Evolutionary conservation across 306 rosid genomes (phyloP), one percentile per base, ranked within the genome.

Genomic region (Echinosophora koreensis): DNA sequence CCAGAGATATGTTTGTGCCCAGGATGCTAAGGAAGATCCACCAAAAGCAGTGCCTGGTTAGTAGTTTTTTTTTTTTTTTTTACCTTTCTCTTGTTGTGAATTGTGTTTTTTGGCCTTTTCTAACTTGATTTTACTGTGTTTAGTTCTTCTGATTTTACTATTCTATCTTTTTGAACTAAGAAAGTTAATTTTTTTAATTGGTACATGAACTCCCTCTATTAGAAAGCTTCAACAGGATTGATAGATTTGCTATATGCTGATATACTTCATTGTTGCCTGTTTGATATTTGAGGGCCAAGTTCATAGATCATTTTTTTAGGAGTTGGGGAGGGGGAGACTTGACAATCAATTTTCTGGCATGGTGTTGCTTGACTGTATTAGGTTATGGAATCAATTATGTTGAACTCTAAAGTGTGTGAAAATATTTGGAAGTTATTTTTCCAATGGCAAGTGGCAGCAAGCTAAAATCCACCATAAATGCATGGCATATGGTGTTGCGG

Each of bases 1-100:
- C 18, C 97, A 92, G 83, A 73, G 96, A n/a, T 95, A 95, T 80
- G 88, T 83, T 44, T 86, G 73, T 41, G 90, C 90, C 1, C 86
- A 88, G 1, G 97, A 91, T 30, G 66, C 83, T 5, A 90, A 90
- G 87, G 97, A 95, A 76, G 96, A 90, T 81, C 90, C 91, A 5
- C 90, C 93, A 11, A 77, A 88, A 82, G 84, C 85, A 9, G 94
- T 95, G 63, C 91, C 97, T 46, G 97, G 99, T 95, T 38, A 80
- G 95, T 77, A 17, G 14, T 70, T 63, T 42, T 56, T 68, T 8
- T 41, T 77, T 16, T 1, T 32, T 22, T 2, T 12, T 59, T 56
- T n/a, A n/a, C 22, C 22, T n/a, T n/a, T 1, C 22, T 77, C 32
- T 27, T 51, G 11, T 51, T 72, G 22, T 50, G 6, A 50, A n/a